Evolutionary conservation across 495 filamentous ascomycete genomes (phyloP).

Genomic region (Lasiosphaeria ovina): DNA sequence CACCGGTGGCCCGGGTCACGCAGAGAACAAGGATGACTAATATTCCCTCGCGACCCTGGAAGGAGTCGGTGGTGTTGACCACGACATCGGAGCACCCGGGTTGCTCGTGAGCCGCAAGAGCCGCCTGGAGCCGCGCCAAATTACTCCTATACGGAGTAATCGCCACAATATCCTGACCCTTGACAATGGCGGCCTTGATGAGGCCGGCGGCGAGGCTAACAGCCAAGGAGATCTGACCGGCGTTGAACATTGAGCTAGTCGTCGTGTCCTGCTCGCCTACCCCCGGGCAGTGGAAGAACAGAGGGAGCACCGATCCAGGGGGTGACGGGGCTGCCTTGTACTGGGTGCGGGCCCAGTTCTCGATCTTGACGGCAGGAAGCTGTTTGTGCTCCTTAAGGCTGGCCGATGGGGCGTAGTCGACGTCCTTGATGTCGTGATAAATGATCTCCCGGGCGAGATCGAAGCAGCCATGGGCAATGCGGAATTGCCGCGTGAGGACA

Average conservation of each 20-base stretch:
- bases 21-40: neutral
- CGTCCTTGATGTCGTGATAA: neutral
- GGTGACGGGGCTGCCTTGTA: neutral
- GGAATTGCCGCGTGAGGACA: neutral
- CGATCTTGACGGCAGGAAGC: neutral
- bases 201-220: neutral
- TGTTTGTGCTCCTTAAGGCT: neutral
- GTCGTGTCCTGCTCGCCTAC: neutral
- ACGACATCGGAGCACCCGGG: neutral
- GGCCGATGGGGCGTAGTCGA: neutral
- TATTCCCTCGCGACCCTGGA: neutral
- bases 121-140: neutral
- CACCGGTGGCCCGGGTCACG: neutral
- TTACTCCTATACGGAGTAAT: neutral
- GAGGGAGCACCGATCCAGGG: neutral
- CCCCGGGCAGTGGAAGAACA: conserved; percentile 4
- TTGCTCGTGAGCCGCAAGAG: neutral
- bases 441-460: neutral
- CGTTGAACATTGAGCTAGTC: neutral
- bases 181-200: neutral
- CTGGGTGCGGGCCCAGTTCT: neutral
- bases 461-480: neutral
- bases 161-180: neutral
- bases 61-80: neutral
- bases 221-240: neutral